Percentiles rank a stretch among this genome's conserved stretches.
Conservation (phyloP, 768 basidiomycete genomes). For the Chalciporus pseudorubinellus region DNA sequence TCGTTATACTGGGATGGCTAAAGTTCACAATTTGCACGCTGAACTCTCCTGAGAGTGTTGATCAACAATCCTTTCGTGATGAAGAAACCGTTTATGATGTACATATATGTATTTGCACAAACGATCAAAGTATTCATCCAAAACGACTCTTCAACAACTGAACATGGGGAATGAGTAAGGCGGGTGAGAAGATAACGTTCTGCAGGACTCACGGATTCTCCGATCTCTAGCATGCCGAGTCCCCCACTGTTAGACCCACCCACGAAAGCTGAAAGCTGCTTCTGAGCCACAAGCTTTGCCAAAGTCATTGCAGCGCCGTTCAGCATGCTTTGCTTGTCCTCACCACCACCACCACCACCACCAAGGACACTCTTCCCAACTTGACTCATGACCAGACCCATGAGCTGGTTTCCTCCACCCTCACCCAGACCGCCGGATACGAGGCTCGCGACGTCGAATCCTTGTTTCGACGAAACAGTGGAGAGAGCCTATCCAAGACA, state of each 20-base stretch:
- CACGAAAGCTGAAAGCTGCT: conserved; percentile 39
- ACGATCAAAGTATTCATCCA: too few species aligned
- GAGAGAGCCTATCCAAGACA: conserved; percentile 17
- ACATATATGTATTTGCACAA: too few species aligned
- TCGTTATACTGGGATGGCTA: too few species aligned
- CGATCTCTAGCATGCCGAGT: conserved; percentile 53
- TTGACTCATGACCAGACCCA: conserved; percentile 86
- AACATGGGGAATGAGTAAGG: too few species aligned
- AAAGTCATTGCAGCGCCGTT: conserved; percentile 83
- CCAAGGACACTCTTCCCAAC: conserved; percentile 70
- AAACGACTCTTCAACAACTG: too few species aligned
- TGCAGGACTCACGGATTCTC: not conserved
- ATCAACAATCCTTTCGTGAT: too few species aligned
- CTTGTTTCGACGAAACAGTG: conserved; percentile 20
- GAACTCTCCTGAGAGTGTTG: too few species aligned
- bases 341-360: conserved; percentile 54
- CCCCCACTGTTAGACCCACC: conserved; percentile 74
- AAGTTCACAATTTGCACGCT: too few species aligned
- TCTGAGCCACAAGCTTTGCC: conserved; percentile 78
- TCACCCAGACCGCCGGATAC: conserved; percentile 36
- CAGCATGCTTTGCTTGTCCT: conserved; percentile 76
- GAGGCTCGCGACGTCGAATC: conserved; percentile 31
- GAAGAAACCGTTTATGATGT: too few species aligned
- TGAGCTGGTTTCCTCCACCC: conserved; percentile 58
- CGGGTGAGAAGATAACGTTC: too few species aligned